These are phyloP conservation scores for Reutealis trisperma DNA, from an alignment of 345 rosid species.

Conservation along the genomic window DNA sequence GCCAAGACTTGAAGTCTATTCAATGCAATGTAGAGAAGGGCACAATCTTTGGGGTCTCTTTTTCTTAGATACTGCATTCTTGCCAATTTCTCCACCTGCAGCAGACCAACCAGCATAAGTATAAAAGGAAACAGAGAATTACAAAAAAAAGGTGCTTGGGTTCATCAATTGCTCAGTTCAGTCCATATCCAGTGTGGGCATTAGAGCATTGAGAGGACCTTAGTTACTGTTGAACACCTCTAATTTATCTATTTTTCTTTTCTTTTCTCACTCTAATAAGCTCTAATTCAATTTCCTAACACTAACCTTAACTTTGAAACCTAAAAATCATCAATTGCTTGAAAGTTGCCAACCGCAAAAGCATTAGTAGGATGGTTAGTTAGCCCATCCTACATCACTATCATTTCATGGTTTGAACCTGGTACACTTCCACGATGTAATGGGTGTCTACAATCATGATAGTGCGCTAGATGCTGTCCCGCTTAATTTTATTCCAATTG, in stretches of 20 bases:
- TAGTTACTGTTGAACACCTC: neutral
- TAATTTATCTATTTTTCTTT: too few species aligned
- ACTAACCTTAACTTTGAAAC: neutral
- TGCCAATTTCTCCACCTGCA: slow-evolving; percentile 90
- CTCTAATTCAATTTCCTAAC: neutral
- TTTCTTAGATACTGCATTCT: slow-evolving; percentile 73
- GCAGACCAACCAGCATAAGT: slow-evolving; percentile 24
- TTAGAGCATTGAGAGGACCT: neutral
- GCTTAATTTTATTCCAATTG: neutral
- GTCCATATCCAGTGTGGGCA: too few species aligned
- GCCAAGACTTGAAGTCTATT: slow-evolving; percentile 91
- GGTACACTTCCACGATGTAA: neutral
- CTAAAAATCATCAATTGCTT: neutral
- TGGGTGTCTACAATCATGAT: neutral
- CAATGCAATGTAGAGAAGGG: slow-evolving; percentile 79
- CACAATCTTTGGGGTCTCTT: slow-evolving; percentile 88
- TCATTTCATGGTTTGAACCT: too few species aligned
- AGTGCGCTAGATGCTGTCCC: neutral
- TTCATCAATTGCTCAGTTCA: neutral
- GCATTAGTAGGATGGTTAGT: neutral
- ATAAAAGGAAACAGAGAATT: neutral
- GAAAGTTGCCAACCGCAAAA: neutral
- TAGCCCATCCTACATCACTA: neutral
- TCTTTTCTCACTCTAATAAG: neutral
- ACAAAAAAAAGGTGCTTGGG: neutral